A percentile compares a stretch with the other conserved stretches of the same genome.
These are phyloP conservation scores for Debaryomyces nepalensis DNA, from an alignment of 1,139 yeast genomes.

Conservation along the genomic window DNA sequence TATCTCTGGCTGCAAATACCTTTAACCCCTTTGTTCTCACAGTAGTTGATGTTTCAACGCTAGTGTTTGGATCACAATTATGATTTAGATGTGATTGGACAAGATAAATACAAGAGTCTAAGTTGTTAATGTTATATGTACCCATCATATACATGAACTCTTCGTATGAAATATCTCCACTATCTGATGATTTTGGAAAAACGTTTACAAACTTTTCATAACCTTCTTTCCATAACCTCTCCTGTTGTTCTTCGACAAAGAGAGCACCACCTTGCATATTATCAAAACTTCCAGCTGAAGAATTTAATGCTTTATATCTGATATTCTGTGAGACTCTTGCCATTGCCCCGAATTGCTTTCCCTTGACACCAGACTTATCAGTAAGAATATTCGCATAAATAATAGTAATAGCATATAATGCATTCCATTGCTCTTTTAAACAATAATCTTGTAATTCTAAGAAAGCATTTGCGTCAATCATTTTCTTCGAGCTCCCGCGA, in stretches of 20 bases:
- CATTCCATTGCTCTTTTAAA: conserved; percentile 67
- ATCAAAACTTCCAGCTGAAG: conserved; percentile 63
- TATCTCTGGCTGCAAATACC: conserved; percentile 62
- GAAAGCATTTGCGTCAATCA: conserved; percentile 56
- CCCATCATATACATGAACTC: conserved; percentile 69
- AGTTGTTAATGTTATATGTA: conserved; percentile 72
- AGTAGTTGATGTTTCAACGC: conserved; percentile 52
- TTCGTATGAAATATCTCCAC: conserved; percentile 48
- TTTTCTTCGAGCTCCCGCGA: conserved; percentile 29
- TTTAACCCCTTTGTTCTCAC: conserved; percentile 58
- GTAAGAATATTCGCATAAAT: conserved; percentile 54
- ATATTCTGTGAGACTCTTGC: conserved; percentile 72
- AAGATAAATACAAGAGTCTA: conserved; percentile 65
- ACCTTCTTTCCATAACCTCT: conserved; percentile 64
- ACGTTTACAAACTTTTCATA: conserved; percentile 52
- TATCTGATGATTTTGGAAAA: conserved; percentile 44
- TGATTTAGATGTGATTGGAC: conserved; percentile 77
- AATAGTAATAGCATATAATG: conserved; percentile 66
- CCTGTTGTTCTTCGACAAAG: conserved; percentile 60
- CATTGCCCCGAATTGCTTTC: conserved; percentile 59
- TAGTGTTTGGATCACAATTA: conserved; percentile 72
- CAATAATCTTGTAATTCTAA: conserved; percentile 63
- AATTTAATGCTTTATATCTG: conserved; percentile 63
- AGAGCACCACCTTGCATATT: conserved; percentile 53
- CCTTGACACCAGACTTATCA: conserved; percentile 48